Evolutionary conservation across 129 eudicot species (phyloP), one percentile per base, ranked within the genome.

Genomic region (Flaveria ramosissima): DNA sequence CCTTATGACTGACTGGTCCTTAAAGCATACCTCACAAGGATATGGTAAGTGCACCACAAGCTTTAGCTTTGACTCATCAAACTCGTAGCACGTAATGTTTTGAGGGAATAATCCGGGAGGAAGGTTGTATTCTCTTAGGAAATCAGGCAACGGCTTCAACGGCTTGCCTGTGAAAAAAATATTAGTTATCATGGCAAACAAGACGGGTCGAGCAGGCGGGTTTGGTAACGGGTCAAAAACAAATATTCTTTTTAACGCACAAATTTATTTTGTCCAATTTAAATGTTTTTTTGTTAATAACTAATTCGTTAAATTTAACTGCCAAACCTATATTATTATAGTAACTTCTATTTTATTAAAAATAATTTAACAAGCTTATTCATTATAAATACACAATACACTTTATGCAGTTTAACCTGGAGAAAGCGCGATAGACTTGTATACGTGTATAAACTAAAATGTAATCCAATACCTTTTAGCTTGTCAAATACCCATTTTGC

Each of bases 401-500:
- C 50, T 66, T 66, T 15, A 46, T 11, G 69, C 9, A 45, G 20
- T 63, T 30, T 63, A 26, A 26, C 9, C 1, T 3, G 20, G 41
- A 57, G 36, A 59, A 20, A 20, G 16, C 4, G 6, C 19, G 17
- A 14, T 15, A 26, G 59, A 20, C 56, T 15, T 63, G 16, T 61
- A 46, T 42, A 50, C 7, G 21, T 42, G n/a, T n/a, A n/a, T n/a
- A 43, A 41, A 27, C 9, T 9, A 27, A 61, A 61, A 61, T 39
- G n/a, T 59, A 65, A 53, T 9, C 12, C 5, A 61, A 61, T 81
- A 90, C 97, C 97, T 85, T 92, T 92, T 71, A 92, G 84, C 89
- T 92, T 92, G 89, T 92, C 89, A 80, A 92, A 92, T 50, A 92
- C 77, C 97, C 97, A 92, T 85, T 92, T 92, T 11, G 97, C 97